Evolutionary conservation across 257 asterid species (phyloP), one percentile per base, ranked within the genome.

Genomic region (Jacaranda mimosifolia): DNA sequence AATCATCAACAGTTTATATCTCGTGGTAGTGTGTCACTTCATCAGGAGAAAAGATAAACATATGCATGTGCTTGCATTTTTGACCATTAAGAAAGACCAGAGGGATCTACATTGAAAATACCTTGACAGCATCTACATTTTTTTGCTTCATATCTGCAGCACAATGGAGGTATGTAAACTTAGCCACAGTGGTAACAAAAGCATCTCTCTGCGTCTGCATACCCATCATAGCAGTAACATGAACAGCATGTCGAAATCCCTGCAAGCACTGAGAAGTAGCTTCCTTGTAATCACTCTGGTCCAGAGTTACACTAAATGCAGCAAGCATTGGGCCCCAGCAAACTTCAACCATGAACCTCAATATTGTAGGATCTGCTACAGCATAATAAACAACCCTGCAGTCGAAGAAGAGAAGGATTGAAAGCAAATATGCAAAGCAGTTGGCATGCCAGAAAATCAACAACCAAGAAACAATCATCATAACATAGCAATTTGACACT

Each of bases 271-370:
- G 97, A 69, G 89, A 81, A 80, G 99, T 96, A 79, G 97, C 92
- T 82, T 87, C 94, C 84, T 86, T 91, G 86, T 91, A 97, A 88
- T 96, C 97, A 84, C 94, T 96, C 90, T 96, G 99, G 87, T 90
- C 99, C 79, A 93, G 86, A 79, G 98, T 96, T 59, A 93, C 97
- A 77, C 99, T 96, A 85, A 93, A 96, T 35, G 99, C 99, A 81
- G 99, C 98, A 74, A 96, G 93, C 96, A 96, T 91, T 48, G 97
- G 99, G 52, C 98, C 99, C 98, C 99, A 96, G 85, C 97, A 93
- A 77, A 93, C 98, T 87, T 96, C 98, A 84, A 89, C 88, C 98
- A 95, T 95, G 88, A 95, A 95, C 87, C 97, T 87, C 89, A 95
- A 77, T 81, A 95, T 90, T 72, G 96, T 85, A 69, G 98, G 96